phyloP scores from a whole-genome alignment of 2,329 filamentous ascomycete species.

The Phialophora expanda region DNA sequence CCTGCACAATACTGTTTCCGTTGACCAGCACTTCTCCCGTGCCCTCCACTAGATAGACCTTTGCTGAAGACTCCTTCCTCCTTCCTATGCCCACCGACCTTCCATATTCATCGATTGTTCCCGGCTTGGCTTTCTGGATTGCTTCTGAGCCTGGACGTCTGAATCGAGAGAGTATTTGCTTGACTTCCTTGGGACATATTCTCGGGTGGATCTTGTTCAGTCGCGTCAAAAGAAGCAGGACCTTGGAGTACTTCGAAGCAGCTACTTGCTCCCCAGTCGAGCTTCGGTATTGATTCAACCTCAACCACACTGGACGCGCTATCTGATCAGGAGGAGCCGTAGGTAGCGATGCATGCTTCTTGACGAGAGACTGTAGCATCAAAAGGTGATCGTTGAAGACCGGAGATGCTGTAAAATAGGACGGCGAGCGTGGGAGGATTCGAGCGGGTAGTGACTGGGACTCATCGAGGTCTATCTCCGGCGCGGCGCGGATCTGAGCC shows the following conservation, averaged over 20 bases:
- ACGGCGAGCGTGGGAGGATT: conserved; percentile 79
- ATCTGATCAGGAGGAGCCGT: conserved; percentile 68
- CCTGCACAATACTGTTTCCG: conserved; percentile 79
- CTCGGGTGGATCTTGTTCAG: conserved; percentile 84
- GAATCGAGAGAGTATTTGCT: conserved; percentile 69
- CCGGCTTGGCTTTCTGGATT: conserved; percentile 66
- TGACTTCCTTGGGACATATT: conserved; percentile 73
- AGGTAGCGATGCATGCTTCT: conserved; percentile 75
- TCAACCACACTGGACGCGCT: conserved; percentile 79
- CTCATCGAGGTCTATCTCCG: conserved; percentile 51
- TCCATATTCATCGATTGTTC: conserved; percentile 75
- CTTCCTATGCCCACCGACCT: conserved; percentile 79
- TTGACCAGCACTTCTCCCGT: conserved; percentile 90
- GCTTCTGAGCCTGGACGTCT: conserved; percentile 75
- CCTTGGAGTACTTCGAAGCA: conserved; percentile 76
- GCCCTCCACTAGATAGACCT: conserved; percentile 88
- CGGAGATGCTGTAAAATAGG: conserved; percentile 91
- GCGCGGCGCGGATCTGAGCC: conserved; percentile 45
- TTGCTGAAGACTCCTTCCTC: conserved; percentile 84
- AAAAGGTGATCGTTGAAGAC: conserved; percentile 86
- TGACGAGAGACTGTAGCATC: conserved; percentile 71
- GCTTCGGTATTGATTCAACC: conserved; percentile 74
- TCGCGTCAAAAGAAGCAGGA: conserved; percentile 75
- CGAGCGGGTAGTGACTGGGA: conserved; percentile 62
- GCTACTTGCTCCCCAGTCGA: conserved; percentile 74